phyloP scores from a whole-genome alignment of 2,329 filamentous ascomycete species.

The Emydomyces testavorans region DNA sequence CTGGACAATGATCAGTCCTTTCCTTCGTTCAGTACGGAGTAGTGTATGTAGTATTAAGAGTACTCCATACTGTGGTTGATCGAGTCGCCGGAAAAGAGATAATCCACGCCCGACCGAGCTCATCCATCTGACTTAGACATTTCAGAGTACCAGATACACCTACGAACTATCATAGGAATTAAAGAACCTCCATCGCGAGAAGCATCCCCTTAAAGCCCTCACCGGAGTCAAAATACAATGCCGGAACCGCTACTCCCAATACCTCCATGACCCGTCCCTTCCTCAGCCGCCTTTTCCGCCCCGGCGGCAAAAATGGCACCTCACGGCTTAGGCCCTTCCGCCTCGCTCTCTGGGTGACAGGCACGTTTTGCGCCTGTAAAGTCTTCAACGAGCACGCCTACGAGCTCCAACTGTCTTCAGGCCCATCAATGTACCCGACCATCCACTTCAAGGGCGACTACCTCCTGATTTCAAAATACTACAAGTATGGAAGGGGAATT shows the following conservation, averaged over 20 bases:
- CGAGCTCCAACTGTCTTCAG: slow-evolving; percentile 49
- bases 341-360: slow-evolving; percentile 23
- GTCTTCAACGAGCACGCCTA: slow-evolving; percentile 48
- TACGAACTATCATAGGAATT: too few relatives aligned
- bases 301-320: slow-evolving; percentile 1
- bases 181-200: too few relatives aligned
- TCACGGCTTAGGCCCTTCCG: slow-evolving; percentile 17
- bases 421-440: slow-evolving; percentile 84
- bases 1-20: too few relatives aligned
- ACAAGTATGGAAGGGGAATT: slow-evolving; percentile 55
- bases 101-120: too few relatives aligned
- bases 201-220: too few relatives aligned
- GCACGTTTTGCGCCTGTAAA: slow-evolving; percentile 28
- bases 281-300: slow-evolving; percentile 1
- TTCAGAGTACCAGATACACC: too few relatives aligned
- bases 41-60: too few relatives aligned
- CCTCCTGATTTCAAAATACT: slow-evolving; percentile 56
- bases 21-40: too few relatives aligned
- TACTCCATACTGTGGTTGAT: too few relatives aligned
- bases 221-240: slow-evolving; percentile 2
- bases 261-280: slow-evolving; percentile 3
- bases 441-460: slow-evolving; percentile 57
- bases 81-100: too few relatives aligned
- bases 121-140: too few relatives aligned
- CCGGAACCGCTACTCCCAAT: neutral